Evolutionary conservation across 768 basidiomycete species (phyloP), one percentile per base, ranked within the genome.

Genomic region (Calocera cornea): DNA sequence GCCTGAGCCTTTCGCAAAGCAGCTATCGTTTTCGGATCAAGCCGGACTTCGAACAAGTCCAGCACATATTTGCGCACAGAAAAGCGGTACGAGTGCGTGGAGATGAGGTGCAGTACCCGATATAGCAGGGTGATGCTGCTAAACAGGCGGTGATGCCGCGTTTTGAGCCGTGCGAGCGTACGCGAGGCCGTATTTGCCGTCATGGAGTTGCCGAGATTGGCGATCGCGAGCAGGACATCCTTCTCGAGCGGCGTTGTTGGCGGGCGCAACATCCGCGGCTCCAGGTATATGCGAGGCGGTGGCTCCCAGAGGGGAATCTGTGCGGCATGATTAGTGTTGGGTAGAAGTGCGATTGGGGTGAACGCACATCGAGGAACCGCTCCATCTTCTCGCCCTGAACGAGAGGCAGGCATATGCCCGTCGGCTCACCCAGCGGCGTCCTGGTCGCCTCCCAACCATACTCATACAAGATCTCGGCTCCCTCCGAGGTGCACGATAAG

Each of bases 181-280:
- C 92, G 85, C 27, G 97, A 98, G 0, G 97, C 94, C 27, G 91
- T 86, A 73, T 95, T 95, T 0, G 95, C 94, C 68, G 98, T 90
- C 64, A 98, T 94, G 22, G 94, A 92, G 74, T 99, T 99, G 33
- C 89, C 87, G 44, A 99, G 80, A 74, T 97, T 97, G 72, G 93
- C 89, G 64, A 99, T 90, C 2, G 92, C 90, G 2, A 88, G 87
- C 71, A 95, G 83, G 33, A 92, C 87, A 71, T 95, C 92, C 2
- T 86, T 81, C 72, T 98, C 95, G 40, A 83, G 78, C 69, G 87
- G 84, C 7, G 84, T 79, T 0, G 83, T 82, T 10, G 90, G 86
- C 2, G 88, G 85, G 68, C 85, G 78, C 33, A 95, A 76, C 1
- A 50, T 44, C 8, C 64, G 63, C 0, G 70, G 66, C 34, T 65